Evolutionary conservation across 306 rosid species (phyloP).

Genomic region (Dryas octopetala): DNA sequence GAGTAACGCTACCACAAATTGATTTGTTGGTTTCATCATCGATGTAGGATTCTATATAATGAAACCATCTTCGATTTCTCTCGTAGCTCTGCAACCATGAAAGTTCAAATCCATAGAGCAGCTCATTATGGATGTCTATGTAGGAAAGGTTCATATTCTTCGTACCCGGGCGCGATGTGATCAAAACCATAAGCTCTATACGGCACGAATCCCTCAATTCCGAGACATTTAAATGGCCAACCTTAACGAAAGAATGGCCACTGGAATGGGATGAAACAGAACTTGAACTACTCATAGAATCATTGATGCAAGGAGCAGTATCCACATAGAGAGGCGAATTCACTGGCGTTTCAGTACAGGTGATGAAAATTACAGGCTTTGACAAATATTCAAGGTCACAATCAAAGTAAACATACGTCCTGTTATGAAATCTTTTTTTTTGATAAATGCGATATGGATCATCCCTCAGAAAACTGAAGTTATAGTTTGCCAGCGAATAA

Average conservation of each 20-base stretch:
- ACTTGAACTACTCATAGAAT: background rate
- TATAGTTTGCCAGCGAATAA: background rate
- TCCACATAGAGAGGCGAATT: background rate
- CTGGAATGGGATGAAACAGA: background rate
- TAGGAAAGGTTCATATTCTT: conserved; percentile 1
- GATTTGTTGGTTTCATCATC: too few relatives aligned
- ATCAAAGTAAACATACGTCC: too few relatives aligned
- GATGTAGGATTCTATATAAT: too few relatives aligned
- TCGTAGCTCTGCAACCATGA: background rate
- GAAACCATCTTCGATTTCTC: too few relatives aligned
- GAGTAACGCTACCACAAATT: too few relatives aligned
- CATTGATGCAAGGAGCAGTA: background rate
- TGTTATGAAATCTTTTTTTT: rapidly evolving
- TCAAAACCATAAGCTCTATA: too few relatives aligned
- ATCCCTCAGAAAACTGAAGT: background rate
- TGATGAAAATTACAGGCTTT: background rate
- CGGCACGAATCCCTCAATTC: too few relatives aligned
- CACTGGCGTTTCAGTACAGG: background rate
- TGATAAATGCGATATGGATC: background rate
- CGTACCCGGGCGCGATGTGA: too few relatives aligned
- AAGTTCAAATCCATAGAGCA: conserved; percentile 26
- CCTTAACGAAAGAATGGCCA: background rate
- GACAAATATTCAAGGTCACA: too few relatives aligned
- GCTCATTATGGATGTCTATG: conserved; percentile 13
- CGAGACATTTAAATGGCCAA: background rate